Base-by-base conservation (phyloP, 1,284 basidiomycete genomes). In the Ceratobasidium sp. region DNA sequence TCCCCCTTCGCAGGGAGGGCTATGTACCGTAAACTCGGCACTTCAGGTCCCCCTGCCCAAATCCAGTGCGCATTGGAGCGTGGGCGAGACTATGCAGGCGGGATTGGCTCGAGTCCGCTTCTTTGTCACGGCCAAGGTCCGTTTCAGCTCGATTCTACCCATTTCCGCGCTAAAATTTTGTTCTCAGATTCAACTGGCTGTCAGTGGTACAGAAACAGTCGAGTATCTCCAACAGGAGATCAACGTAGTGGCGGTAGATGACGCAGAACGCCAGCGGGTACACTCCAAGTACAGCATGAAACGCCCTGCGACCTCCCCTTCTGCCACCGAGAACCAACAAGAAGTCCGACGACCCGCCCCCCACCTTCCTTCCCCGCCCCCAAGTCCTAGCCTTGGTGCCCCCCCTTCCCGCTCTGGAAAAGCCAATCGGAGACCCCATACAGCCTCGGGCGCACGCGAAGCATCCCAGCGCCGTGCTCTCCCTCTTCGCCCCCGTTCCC, bases 61-160 rank as follows among this genome's bases (percentile, higher is more conserved):
- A 79, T 88, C 90, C 8, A 85, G 69, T 41, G 69, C 58, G 53
- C 87, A 90, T 31, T 93, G 92, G 92, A 87, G 90, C 9, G 85
- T 91, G 74, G 92, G 92, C 19, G 91, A 93, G 82, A 90, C 90
- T 24, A 86, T 92, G 77, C 84, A 87, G 77, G 90, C 89, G 53
- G 85, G 87, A 59, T 80, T 91, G 76, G 88, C 87, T n/a, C 86
- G 87, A 54, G 86, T 93, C 63, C 87, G 85, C 78, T 93, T 91
- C 81, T 89, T 89, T 80, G 83, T 90, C 77, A 87, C 88, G 59
- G 85, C 88, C 76, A 92, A 90, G 86, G 91, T 90, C 77, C 78
- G 82, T 79, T 74, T 69, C 24, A 59, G 19, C 48, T 22, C 41
- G 6, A 27, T 29, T 34, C 13, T 43, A n/a, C 24, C 11, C 9